phyloP scores from a whole-genome alignment of 768 basidiomycete species.

The Lactarius quietus region DNA sequence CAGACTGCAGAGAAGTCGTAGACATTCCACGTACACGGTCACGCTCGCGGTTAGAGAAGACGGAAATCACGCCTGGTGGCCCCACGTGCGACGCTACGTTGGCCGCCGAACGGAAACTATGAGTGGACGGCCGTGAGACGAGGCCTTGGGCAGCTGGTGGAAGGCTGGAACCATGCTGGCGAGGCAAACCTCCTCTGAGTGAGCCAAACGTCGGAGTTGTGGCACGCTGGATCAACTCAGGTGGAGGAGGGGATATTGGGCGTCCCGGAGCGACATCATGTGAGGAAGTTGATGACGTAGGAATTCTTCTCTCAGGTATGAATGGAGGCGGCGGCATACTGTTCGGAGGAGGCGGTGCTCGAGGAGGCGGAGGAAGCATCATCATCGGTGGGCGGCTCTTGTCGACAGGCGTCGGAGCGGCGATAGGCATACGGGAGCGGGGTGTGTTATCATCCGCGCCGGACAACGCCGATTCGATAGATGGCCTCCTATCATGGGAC shows the following conservation, averaged over 20 bases:
- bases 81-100: conserved; percentile 54
- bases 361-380: conserved; percentile 73
- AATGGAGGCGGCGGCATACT: conserved; percentile 68
- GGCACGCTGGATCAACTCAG: conserved; percentile 88
- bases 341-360: conserved; percentile 68
- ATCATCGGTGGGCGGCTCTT: conserved; percentile 84
- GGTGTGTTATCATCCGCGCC: conserved; percentile 45
- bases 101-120: conserved; percentile 77
- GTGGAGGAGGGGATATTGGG: conserved; percentile 89
- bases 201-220: conserved; percentile 80
- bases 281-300: conserved; percentile 42
- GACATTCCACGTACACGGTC: conserved; percentile 60
- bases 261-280: conserved; percentile 73
- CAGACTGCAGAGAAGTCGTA: conserved; percentile 66
- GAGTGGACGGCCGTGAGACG: conserved; percentile 71
- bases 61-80: conserved; percentile 44
- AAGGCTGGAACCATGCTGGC: conserved; percentile 72
- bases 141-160: conserved; percentile 63
- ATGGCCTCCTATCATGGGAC: conserved; percentile 59
- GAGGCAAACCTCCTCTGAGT: conserved; percentile 49
- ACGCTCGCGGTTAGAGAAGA: conserved; percentile 35
- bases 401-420: conserved; percentile 52
- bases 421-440: conserved; percentile 64
- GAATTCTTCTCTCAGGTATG: conserved; percentile 64
- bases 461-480: conserved; percentile 67